These are phyloP conservation scores for Crucihimalaya himalaica DNA, from an alignment of 345 rosid species.

Conservation along the genomic window DNA sequence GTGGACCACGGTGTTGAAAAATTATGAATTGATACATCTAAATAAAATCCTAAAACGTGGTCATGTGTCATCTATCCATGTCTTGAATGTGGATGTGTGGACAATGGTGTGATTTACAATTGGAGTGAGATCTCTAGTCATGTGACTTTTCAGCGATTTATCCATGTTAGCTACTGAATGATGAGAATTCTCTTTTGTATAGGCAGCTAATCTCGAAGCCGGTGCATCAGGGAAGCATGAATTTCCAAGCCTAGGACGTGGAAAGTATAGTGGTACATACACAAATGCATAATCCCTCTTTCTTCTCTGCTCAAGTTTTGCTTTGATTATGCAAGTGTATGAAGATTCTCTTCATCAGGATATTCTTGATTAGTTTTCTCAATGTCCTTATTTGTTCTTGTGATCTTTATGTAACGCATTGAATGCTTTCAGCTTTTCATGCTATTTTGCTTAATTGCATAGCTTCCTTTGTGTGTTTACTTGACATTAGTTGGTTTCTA, in stretches of 20 bases:
- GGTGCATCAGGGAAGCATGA: slow-evolving; percentile 79
- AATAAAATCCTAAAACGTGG: neutral
- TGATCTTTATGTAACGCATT: neutral
- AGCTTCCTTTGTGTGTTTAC: slow-evolving; percentile 23
- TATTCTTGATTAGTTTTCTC: neutral
- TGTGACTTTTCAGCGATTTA: neutral
- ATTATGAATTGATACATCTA: neutral
- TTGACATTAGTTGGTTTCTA: slow-evolving; percentile 50
- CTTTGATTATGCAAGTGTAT: slow-evolving; percentile 4
- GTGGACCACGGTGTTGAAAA: slow-evolving; percentile 10
- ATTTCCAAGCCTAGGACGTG: slow-evolving; percentile 65
- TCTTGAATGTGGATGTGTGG: slow-evolving; percentile 2
- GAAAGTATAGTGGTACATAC: slow-evolving; percentile 77
- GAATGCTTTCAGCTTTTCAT: neutral
- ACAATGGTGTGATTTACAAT: neutral
- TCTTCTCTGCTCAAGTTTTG: slow-evolving; percentile 1
- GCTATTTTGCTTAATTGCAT: neutral
- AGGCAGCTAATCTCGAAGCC: slow-evolving; percentile 88
- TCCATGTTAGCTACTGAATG: slow-evolving; percentile 1
- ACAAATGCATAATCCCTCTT: slow-evolving; percentile 4
- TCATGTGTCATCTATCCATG: neutral
- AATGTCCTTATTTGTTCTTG: neutral
- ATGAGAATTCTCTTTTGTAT: slow-evolving; percentile 11
- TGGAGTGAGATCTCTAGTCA: neutral
- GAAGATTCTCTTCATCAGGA: neutral